Conservation (phyloP, 2,329 filamentous ascomycete genomes). For the Myriosclerotinia curreyana region DNA sequence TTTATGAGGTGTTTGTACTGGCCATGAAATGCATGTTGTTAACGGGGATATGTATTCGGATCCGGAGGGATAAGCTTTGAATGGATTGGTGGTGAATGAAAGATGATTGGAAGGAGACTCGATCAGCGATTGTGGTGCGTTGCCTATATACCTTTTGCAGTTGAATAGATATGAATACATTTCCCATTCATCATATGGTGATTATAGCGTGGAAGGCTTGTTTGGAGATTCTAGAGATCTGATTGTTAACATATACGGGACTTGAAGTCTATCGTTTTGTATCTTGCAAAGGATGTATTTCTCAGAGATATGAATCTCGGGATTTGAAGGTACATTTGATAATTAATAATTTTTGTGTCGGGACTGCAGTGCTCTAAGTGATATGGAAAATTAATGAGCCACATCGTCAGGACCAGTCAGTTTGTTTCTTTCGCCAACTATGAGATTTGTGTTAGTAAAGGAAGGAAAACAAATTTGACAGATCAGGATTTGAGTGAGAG, state of each 20-base stretch:
- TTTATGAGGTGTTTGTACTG: neutral
- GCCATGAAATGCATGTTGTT: neutral
- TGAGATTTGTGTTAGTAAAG: neutral
- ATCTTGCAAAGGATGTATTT: neutral
- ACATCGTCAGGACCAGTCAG: conserved; percentile 26
- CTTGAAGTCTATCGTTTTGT: neutral
- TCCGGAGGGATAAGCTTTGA: neutral
- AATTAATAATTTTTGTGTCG: neutral
- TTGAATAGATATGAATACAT: neutral
- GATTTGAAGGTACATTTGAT: neutral
- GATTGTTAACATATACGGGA: neutral
- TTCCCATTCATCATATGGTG: neutral
- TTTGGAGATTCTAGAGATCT: neutral
- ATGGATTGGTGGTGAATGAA: too few relatives aligned
- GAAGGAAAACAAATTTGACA: neutral
- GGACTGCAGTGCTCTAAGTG: neutral
- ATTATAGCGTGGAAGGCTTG: neutral
- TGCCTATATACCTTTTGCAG: neutral
- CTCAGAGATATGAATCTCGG: neutral
- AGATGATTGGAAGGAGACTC: neutral
- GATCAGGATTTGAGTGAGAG: neutral
- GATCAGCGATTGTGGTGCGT: neutral
- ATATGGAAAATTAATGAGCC: conserved; percentile 1
- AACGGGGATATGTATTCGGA: neutral
- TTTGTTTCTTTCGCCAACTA: conserved; percentile 38